Evolutionary conservation across 2,329 filamentous ascomycete genomes (phyloP).

Genomic region (Raffaelea ambrosiae): DNA sequence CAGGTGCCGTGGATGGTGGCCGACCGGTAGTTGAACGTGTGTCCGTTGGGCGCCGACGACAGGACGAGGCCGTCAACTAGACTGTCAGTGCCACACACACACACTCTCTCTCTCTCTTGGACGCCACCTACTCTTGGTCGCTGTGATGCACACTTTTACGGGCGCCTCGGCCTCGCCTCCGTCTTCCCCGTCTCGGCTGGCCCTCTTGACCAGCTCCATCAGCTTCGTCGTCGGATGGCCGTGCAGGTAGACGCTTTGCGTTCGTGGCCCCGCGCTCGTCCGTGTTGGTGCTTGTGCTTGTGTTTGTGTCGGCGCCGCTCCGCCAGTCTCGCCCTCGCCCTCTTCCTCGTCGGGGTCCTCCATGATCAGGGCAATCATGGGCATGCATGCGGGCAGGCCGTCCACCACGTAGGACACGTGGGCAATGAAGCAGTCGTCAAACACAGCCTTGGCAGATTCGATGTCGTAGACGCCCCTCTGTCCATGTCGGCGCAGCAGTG

Average conservation of each 20-base stretch:
- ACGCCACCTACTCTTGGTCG: constrained; percentile 7
- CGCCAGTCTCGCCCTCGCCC: background rate
- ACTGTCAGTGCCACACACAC: too few species aligned
- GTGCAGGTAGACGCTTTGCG: constrained; percentile 11
- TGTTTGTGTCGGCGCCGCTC: background rate
- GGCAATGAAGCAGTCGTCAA: constrained; percentile 12
- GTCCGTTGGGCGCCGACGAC: constrained; percentile 12
- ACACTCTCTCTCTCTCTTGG: background rate
- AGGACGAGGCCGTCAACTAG: constrained; percentile 9
- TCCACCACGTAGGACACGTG: constrained; percentile 12
- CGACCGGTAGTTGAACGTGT: constrained; percentile 14
- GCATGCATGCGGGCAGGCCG: constrained; percentile 11
- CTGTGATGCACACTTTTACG: constrained; percentile 12
- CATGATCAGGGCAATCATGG: constrained; percentile 11
- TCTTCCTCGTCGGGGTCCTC: constrained; percentile 3
- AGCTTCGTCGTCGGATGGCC: constrained; percentile 12
- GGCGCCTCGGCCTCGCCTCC: background rate
- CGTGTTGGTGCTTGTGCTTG: background rate
- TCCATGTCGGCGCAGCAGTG: constrained; percentile 8
- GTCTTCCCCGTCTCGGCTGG: constrained; percentile 3
- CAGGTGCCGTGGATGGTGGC: constrained; percentile 13
- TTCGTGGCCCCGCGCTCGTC: background rate
- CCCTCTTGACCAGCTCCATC: constrained; percentile 12
- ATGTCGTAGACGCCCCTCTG: constrained; percentile 11
- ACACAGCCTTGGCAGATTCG: constrained; percentile 8